Base-by-base conservation (phyloP, 2,329 filamentous ascomycete species). In the Colletotrichum trifolii region DNA sequence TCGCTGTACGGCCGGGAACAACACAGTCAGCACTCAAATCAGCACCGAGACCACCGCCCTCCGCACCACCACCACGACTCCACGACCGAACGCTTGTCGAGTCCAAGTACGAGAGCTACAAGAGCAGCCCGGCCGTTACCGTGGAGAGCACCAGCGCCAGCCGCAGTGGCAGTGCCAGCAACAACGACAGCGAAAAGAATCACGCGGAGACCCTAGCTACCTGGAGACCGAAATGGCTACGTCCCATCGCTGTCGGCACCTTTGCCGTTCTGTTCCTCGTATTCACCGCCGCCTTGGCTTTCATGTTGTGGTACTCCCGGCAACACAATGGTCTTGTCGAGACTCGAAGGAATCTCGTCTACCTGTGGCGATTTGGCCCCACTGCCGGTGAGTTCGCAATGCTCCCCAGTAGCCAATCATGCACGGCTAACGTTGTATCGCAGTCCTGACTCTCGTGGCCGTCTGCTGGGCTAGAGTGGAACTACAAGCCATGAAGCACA, bases 211-310 rank as follows among this genome's bases (percentile, higher is more conserved):
- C 11, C 13, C 38, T 12, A 1, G 35, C 34, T 9, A 48, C 42
- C 9, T 64, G 60, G 60, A 46, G 55, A 6, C 60, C 60, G 3
- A 13, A 38, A 34, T 64, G 60, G 60, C 55, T 64, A 5, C 55
- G 48, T 25, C 42, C 60, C 6, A 17, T 34, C 11, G 48, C 43
- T 10, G 36, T 64, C 12, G 42, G n/a, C 25, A 4, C 33, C 1
- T 64, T 64, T 17, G 48, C 42, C 33, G 38, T 34, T 38, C n/a
- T 64, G 35, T 64, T 64, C 15, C 15, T 54, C 8, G 10, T 54
- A 9, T 36, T 54, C 25, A 34, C 49, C 1, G 36, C 36, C 2
- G 48, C 36, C 10, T 43, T 64, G 12, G 48, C 42, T 15, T n/a
- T 42, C 11, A 60, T 64, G 55, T 34, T 60, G 12, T n/a, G 36